Conservation (phyloP, 2,329 filamentous ascomycete species). For the Aspergillus terreus region DNA sequence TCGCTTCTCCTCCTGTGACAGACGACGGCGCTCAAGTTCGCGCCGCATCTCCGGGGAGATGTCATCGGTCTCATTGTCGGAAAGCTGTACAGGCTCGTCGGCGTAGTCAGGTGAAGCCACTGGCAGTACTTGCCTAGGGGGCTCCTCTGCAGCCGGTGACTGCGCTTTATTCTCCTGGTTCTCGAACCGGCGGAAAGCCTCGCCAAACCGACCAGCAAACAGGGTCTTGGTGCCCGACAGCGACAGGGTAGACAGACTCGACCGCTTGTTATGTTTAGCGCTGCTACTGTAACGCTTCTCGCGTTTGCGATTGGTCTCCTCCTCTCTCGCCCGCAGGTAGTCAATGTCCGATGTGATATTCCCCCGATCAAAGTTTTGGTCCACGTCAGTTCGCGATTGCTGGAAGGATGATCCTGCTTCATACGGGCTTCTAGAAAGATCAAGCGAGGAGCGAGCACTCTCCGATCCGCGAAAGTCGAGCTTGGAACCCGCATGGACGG, state of each 20-base stretch:
- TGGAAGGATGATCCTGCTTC: conserved; percentile 33
- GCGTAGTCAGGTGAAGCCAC: conserved; percentile 74
- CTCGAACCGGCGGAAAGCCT: conserved; percentile 92
- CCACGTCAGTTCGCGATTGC: conserved; percentile 32
- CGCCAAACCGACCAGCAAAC: conserved; percentile 83
- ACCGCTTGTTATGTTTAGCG: conserved; percentile 64
- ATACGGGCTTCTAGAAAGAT: conserved; percentile 31
- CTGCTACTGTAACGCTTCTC: conserved; percentile 56
- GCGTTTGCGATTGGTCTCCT: conserved; percentile 55
- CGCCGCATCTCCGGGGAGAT: conserved; percentile 83
- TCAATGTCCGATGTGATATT: conserved; percentile 77
- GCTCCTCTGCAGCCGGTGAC: conserved; percentile 41
- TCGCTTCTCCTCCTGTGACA: conserved; percentile 83
- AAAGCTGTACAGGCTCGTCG: conserved; percentile 64
- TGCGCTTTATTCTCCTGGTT: conserved; percentile 36
- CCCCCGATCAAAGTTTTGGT: conserved; percentile 37
- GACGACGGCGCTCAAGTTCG: conserved; percentile 76
- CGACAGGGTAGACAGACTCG: conserved; percentile 66
- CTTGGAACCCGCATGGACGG: conserved; percentile 78
- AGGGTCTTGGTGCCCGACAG: conserved; percentile 74
- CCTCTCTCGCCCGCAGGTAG: conserved; percentile 73
- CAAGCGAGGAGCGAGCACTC: conserved; percentile 44
- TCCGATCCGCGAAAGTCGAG: conserved; percentile 80
- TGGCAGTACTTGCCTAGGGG: conserved; percentile 56
- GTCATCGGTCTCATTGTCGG: conserved; percentile 62